Percentiles rank a stretch among this genome's conserved stretches.
Evolutionary conservation across 202 grass and related monocot genomes (phyloP).

Genomic region (Zoysia matrella): DNA sequence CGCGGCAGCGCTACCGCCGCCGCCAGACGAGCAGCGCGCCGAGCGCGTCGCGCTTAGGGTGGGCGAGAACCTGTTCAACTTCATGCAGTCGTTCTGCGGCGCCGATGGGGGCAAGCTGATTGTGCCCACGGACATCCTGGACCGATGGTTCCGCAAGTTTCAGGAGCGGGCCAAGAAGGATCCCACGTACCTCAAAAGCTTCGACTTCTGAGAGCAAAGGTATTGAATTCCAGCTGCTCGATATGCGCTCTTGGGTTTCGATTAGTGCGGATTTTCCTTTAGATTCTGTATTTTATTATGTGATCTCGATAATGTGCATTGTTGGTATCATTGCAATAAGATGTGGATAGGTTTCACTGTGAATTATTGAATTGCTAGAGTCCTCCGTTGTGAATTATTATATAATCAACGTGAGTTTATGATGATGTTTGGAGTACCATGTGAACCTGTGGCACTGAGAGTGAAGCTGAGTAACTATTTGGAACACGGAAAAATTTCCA

Average conservation of each 20-base stretch:
- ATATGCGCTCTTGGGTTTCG: background rate
- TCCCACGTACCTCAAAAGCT: slow-evolving; percentile 76
- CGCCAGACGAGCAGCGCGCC: too few relatives aligned
- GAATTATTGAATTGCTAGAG: slow-evolving; percentile 25
- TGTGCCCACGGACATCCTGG: slow-evolving; percentile 85
- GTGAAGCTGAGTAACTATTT: background rate
- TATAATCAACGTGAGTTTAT: background rate
- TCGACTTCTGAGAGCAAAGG: slow-evolving; percentile 73
- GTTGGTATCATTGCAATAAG: slow-evolving; percentile 4
- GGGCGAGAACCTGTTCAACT: slow-evolving; percentile 97
- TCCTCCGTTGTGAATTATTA: background rate
- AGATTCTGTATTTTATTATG: background rate
- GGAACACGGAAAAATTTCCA: too few relatives aligned
- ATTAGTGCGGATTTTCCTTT: slow-evolving; percentile 10
- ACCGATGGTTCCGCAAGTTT: slow-evolving; percentile 96
- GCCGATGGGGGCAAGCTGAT: slow-evolving; percentile 86
- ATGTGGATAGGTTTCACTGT: background rate
- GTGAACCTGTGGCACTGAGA: slow-evolving; percentile 1
- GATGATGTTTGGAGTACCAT: background rate
- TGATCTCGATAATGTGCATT: background rate
- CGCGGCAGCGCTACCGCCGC: too few relatives aligned
- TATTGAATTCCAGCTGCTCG: slow-evolving; percentile 27
- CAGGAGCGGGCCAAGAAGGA: slow-evolving; percentile 93
- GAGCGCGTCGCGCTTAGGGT: slow-evolving; percentile 66
- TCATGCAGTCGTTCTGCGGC: slow-evolving; percentile 97